Conservation (phyloP, 306 rosid species). For the Quercus engelmannii region DNA sequence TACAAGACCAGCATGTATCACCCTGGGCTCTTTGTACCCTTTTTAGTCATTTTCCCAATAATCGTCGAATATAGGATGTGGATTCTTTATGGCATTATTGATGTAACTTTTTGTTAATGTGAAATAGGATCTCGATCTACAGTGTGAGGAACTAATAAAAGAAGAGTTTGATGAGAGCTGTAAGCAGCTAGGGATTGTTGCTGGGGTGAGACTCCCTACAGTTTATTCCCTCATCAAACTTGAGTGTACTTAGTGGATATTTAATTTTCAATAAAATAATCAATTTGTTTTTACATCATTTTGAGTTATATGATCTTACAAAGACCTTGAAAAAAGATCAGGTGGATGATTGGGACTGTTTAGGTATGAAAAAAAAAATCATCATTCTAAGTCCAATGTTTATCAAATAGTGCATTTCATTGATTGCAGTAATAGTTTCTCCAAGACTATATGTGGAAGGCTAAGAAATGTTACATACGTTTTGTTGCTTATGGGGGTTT, state of each 20-base stretch:
- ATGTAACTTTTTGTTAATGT: constrained; percentile 22
- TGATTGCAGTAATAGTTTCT: too few species aligned
- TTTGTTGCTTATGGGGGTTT: too few species aligned
- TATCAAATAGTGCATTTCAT: too few species aligned
- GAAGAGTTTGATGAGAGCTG: constrained; percentile 66
- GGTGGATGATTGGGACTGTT: too few species aligned
- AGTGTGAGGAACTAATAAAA: constrained; percentile 85
- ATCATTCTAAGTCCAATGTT: too few species aligned
- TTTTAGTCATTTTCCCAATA: not conserved
- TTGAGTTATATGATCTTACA: too few species aligned
- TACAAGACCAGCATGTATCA: constrained; percentile 49
- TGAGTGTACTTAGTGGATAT: constrained; percentile 12
- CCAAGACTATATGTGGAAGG: too few species aligned
- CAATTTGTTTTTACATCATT: not conserved
- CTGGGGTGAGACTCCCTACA: constrained; percentile 59
- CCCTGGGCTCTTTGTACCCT: constrained; percentile 13
- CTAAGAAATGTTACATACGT: too few species aligned
- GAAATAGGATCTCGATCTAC: constrained; percentile 76
- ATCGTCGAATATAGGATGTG: not conserved
- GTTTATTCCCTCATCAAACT: not conserved
- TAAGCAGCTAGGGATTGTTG: constrained; percentile 78
- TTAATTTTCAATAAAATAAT: not conserved
- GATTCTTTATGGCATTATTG: constrained; percentile 1
- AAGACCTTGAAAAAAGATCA: too few species aligned
- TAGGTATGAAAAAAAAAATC: too few species aligned